Evolutionary conservation across 2,329 filamentous ascomycete genomes (phyloP).

Genomic region (Ophiostoma sp.): DNA sequence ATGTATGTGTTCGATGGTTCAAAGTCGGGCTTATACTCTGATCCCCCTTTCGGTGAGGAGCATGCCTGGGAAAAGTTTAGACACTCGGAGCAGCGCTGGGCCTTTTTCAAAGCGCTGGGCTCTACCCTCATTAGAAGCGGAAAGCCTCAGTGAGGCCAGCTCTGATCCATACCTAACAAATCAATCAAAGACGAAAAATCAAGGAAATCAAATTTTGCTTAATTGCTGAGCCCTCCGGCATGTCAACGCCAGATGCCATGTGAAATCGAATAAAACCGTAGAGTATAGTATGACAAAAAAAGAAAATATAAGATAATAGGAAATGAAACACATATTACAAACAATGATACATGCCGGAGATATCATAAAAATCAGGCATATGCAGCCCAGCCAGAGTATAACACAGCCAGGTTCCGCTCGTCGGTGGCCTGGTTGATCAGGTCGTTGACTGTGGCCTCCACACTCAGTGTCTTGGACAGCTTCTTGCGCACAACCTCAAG

Average conservation of each 20-base stretch:
- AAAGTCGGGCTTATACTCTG: neutral
- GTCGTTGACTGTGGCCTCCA: slow-evolving; percentile 92
- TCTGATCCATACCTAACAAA: neutral
- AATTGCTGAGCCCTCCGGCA: neutral
- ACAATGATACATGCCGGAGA: too few species aligned
- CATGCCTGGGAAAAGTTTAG: neutral
- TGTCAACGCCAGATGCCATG: neutral
- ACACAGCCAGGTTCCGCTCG: slow-evolving; percentile 80
- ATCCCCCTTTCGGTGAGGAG: neutral
- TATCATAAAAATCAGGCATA: slow-evolving; percentile 21
- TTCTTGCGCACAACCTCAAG: slow-evolving; percentile 95
- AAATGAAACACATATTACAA: neutral
- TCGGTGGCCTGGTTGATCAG: slow-evolving; percentile 94
- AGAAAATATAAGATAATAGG: neutral
- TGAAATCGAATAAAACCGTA: too few species aligned
- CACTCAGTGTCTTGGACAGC: slow-evolving; percentile 85
- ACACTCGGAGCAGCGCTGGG: neutral
- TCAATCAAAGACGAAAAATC: neutral
- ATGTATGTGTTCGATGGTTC: slow-evolving; percentile 1
- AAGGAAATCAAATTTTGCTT: neutral
- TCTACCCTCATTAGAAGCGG: neutral
- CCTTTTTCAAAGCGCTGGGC: neutral
- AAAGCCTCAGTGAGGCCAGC: neutral
- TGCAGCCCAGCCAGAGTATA: slow-evolving; percentile 64
- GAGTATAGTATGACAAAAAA: neutral